Base-by-base conservation (phyloP, 306 rosid species). In the Sicyos baderoa region DNA sequence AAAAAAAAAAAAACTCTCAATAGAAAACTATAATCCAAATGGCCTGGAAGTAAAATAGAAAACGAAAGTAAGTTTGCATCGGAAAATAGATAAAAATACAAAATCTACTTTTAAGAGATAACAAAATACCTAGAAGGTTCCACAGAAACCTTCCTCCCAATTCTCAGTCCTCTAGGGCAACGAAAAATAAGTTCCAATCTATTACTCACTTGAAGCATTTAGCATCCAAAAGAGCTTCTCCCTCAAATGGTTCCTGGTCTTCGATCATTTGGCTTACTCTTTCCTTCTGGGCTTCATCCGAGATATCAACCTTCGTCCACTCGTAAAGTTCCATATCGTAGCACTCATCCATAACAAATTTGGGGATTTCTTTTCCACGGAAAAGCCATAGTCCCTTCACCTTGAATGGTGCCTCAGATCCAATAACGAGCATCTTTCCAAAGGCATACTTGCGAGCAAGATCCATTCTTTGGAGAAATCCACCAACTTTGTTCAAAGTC, bases 341-440 rank as follows among this genome's bases (percentile, higher is more conserved):
- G 85, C 97, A 91, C 77, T 91, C 97, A 11, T 88, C 80, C 2
- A 86, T 25, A 56, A 91, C 88, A 77, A 88, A 91, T 67, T 86
- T 61, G 0, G 97, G 94, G 60, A 91, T 73, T 69, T 86, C 97
- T 58, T 74, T 86, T 45, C 97, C 96, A 21, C 97, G 89, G 87
- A 91, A 87, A 64, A 91, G 96, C 97, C 96, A 91, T 68, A 91
- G 73, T n/a, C 96, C 96, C 78, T 86, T 84, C 86, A 91, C 96
- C 81, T 91, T 91, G 58, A 64, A 91, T 6, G 97, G 97, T 15
- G 91, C 75, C 78, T 74, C 79, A 8, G 89, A 81, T 21, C 96
- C 91, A 7, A 91, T 87, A 74, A 91, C 86, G 0, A 91, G 89
- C 97, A 88, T 91, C 82, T 91, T 91, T 44, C 97, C 91, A 52